These are phyloP conservation scores for Actinidia arguta DNA, from an alignment of 179 eudicot genomes.

Conservation along the genomic window DNA sequence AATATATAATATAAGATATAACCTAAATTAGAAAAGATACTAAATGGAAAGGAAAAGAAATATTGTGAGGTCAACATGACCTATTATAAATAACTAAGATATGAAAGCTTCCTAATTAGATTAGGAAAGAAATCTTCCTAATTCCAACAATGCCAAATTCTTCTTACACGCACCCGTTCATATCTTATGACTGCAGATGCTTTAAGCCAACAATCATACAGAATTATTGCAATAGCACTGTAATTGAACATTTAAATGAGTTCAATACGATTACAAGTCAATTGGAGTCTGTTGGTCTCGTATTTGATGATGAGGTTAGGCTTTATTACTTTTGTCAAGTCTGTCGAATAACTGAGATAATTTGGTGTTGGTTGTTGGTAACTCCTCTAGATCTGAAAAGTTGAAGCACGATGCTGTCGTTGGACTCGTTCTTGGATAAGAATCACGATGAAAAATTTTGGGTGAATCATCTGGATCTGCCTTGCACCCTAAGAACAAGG, in stretches of 20 bases:
- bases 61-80: no score
- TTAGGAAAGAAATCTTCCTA: no score
- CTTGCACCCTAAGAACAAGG: not conserved
- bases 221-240: no score
- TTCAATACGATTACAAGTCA: not conserved
- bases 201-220: no score
- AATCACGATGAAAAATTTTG: not conserved
- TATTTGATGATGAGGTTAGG: slow-evolving; percentile 24
- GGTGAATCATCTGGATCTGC: not conserved
- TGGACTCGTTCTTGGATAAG: not conserved
- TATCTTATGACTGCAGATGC: no score
- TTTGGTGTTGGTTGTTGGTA: not conserved
- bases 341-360: not conserved
- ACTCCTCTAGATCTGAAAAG: not conserved
- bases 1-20: no score
- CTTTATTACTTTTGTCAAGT: slow-evolving; percentile 2
- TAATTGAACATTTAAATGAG: not conserved
- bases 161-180: no score
- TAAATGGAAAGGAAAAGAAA: no score
- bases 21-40: no score
- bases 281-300: not conserved
- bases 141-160: no score
- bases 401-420: not conserved
- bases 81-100: no score
- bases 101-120: no score